Percentiles rank a stretch among this genome's conserved stretches.
Conservation (phyloP, 768 basidiomycete genomes). For the Naganishia vishniacii region DNA sequence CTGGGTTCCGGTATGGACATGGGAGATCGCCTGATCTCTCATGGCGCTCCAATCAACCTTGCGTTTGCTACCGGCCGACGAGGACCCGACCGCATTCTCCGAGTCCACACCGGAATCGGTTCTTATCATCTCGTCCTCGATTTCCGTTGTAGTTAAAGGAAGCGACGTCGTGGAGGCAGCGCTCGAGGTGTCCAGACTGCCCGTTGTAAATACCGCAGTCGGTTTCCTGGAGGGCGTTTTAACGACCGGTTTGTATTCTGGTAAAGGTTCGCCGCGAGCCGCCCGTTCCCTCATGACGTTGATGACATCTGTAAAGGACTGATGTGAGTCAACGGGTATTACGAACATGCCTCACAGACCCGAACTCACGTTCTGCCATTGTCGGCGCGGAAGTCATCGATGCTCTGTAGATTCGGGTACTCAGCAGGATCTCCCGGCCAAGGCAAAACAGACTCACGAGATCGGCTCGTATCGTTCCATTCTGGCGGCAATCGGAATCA, state of each 20-base stretch:
- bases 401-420: background rate
- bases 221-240: background rate
- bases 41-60: conserved; percentile 15
- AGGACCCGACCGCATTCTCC: background rate
- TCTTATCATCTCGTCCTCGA: background rate
- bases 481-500: conserved; percentile 29
- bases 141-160: conserved; percentile 3
- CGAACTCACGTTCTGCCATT: conserved; percentile 22
- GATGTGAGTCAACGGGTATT: background rate
- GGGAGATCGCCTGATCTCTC: conserved; percentile 7
- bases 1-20: conserved; percentile 12
- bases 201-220: conserved; percentile 4
- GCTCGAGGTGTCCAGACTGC: background rate
- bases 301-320: background rate
- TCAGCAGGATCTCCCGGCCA: background rate
- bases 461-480: conserved; percentile 31
- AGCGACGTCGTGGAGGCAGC: background rate
- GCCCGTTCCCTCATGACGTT: conserved; percentile 17
- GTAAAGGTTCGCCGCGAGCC: conserved; percentile 7
- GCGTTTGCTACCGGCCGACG: background rate
- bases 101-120: background rate
- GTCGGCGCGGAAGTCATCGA: conserved; percentile 19
- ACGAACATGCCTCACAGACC: too few relatives aligned
- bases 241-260: background rate
- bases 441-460: background rate